Base-by-base conservation (phyloP, 345 rosid genomes). In the Aurinia saxatilis region DNA sequence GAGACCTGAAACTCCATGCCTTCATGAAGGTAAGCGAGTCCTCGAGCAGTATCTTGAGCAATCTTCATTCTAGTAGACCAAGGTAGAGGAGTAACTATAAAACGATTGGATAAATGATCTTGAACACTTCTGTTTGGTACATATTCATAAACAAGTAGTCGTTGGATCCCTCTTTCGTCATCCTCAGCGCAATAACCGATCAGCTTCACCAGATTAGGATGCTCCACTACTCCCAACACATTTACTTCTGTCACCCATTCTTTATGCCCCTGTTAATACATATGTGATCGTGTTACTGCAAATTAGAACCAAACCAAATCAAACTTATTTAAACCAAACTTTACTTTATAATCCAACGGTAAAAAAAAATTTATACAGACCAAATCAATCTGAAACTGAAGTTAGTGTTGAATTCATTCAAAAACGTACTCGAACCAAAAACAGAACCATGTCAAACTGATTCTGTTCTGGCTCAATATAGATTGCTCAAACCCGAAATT, bases 171-270 rank as follows among this genome's bases (percentile, higher is more conserved):
- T 73, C 98, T 85, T 65, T 92, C 97, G 31, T 87, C 98, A 51
- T 93, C 99, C 66, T 93, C 96, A 9, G 97, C 96, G 68, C 99
- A 93, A 65, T 93, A 85, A 19, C 97, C 97, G 14, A 93, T 13
- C 62, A 93, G 72, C 67, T 87, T 90, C 57, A 93, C 99, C 11
- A 90, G 88, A 63, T 93, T 93, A 10, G 83, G 91, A 77, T 93
- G 96, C 66, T 93, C 95, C 18, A 86, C 97, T n/a, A 93, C 79
- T 8, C 99, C 99, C 72, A 90, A 70, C 36, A 93, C 93, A 70
- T 90, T 87, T 7, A 93, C 96, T 60, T 93, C 99, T 5, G 97
- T 93, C 63, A 89, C 90, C 99, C 96, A 93, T 78, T 93, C 97
- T 67, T 90, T 90, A 75, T 93, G 99, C 40, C 99, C 97, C 96